Base-by-base conservation (phyloP, 208 protist species). In the Leishmania major region DNA sequence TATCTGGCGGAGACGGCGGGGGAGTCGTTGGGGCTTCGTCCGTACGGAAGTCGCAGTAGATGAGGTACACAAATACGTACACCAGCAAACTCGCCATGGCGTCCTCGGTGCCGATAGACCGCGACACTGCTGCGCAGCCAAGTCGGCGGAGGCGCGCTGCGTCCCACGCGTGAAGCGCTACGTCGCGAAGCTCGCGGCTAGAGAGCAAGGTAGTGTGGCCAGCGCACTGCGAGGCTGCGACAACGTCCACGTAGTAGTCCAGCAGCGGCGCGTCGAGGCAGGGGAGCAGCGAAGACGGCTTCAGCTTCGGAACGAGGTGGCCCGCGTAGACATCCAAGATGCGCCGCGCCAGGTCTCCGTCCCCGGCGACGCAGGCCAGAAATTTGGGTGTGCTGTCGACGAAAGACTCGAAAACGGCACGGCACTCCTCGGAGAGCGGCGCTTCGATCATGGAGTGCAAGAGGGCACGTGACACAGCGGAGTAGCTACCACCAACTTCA, bases 221-320 rank as follows among this genome's bases (percentile, higher is more conserved):
- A 0, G 31, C 62, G 0, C 5, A 1, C 60, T 67, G 82, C 35
- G 67, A 84, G 55, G n/a, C 82, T 43, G 40, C 73, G 15, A 94
- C 89, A 6, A 92, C 64, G 78, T 95, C 92, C 17, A 97, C 78
- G 81, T 90, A 93, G 71, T 87, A 87, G 76, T 94, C 90, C 45
- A 95, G 67, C 70, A 95, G 19, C 31, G 77, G 8, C 3, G 77
- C 88, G 75, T 91, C 80, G 7, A 97, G 79, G 47, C 85, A 92
- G 2, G 80, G 81, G 11, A 97, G 59, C 10, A 97, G 75, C 10
- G 91, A 82, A 3, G 87, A 79, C 19, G 88, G 89, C 60, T 83
- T 87, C 71, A 97, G 83, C 35, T 67, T 80, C 22, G 88, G 86
- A 47, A 93, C 69, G 43, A 97, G 70, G 35, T 81, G 64, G 8